A percentile compares a stretch with the other conserved stretches of the same genome.
Evolutionary conservation across 257 asterid genomes (phyloP).

Genomic region (Salvia miltiorrhiza): DNA sequence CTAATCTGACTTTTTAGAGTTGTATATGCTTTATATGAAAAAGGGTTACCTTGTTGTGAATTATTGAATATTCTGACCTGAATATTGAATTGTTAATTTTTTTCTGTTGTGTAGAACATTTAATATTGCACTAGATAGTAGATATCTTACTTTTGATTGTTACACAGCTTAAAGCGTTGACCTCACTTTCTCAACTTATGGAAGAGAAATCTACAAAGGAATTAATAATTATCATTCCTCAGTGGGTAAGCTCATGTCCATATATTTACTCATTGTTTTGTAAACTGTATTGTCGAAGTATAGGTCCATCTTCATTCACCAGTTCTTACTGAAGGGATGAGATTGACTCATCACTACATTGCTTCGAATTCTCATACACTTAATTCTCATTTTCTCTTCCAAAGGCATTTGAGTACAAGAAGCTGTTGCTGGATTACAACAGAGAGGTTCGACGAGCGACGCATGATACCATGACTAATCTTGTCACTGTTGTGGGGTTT

Average conservation of each 20-base stretch:
- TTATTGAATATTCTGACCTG: neutral
- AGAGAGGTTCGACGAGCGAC: slow-evolving; percentile 97
- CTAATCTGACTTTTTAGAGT: neutral
- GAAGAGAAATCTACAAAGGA: slow-evolving; percentile 67
- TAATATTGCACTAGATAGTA: slow-evolving; percentile 13
- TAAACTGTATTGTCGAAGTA: neutral
- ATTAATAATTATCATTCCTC: slow-evolving; percentile 64
- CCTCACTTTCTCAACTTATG: slow-evolving; percentile 69
- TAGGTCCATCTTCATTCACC: slow-evolving; percentile 11
- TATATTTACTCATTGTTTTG: slow-evolving; percentile 6
- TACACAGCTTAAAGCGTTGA: slow-evolving; percentile 87
- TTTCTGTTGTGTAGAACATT: neutral
- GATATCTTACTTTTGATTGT: slow-evolving; percentile 24
- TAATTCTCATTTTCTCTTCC: slow-evolving; percentile 20
- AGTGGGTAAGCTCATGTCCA: slow-evolving; percentile 66
- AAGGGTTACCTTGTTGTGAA: neutral
- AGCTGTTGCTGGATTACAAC: slow-evolving; percentile 85
- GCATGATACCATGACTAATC: slow-evolving; percentile 82
- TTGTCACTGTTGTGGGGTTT: slow-evolving; percentile 73
- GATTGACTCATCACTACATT: slow-evolving; percentile 9
- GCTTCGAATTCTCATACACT: neutral
- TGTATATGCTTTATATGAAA: neutral
- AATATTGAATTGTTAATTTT: neutral
- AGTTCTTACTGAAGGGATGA: slow-evolving; percentile 15
- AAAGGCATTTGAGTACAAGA: slow-evolving; percentile 93